A percentile compares a stretch with the other conserved stretches of the same genome.
Evolutionary conservation across 2,329 filamentous ascomycete species (phyloP).

Genomic region (Beauveria caledonica): DNA sequence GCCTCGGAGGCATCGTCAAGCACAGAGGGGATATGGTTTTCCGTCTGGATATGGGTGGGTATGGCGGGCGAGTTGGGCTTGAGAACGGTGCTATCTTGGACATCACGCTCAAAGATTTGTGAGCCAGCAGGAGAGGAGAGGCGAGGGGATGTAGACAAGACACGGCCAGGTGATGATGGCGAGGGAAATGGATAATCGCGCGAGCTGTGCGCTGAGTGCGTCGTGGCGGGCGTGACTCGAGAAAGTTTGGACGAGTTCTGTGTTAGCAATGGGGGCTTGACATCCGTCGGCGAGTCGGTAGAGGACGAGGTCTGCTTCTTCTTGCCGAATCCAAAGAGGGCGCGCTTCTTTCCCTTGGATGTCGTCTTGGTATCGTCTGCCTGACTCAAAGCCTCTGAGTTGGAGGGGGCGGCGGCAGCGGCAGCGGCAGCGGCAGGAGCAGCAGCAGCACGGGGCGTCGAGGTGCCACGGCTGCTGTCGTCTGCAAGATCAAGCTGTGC

Average conservation of each 20-base stretch:
- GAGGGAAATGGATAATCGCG: slow-evolving; percentile 35
- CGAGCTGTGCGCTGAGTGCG: slow-evolving; percentile 30
- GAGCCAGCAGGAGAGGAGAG: slow-evolving; percentile 69
- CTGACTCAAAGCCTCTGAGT: slow-evolving; percentile 19
- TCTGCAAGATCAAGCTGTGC: slow-evolving; percentile 18
- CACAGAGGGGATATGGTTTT: slow-evolving; percentile 87
- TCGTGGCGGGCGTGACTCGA: slow-evolving; percentile 24
- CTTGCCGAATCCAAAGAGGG: slow-evolving; percentile 54
- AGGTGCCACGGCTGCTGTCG: slow-evolving; percentile 20
- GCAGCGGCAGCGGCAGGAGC: slow-evolving; percentile 14
- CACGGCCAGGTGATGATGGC: slow-evolving; percentile 58
- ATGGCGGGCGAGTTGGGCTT: slow-evolving; percentile 75
- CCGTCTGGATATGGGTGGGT: slow-evolving; percentile 85
- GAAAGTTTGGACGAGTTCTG: slow-evolving; percentile 30
- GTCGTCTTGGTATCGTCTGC: slow-evolving; percentile 19
- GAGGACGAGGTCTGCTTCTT: slow-evolving; percentile 38
- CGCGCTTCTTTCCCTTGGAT: slow-evolving; percentile 43
- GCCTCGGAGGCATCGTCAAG: slow-evolving; percentile 86
- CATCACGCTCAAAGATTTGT: slow-evolving; percentile 89
- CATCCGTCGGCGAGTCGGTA: slow-evolving; percentile 15
- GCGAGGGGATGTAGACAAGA: slow-evolving; percentile 62
- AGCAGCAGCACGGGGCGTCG: slow-evolving; percentile 24
- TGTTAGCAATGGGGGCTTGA: slow-evolving; percentile 26
- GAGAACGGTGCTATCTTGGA: slow-evolving; percentile 68
- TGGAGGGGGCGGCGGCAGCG: neutral